Conservation (phyloP, 208 protist genomes). For the Crithidia acanthocephali region DNA sequence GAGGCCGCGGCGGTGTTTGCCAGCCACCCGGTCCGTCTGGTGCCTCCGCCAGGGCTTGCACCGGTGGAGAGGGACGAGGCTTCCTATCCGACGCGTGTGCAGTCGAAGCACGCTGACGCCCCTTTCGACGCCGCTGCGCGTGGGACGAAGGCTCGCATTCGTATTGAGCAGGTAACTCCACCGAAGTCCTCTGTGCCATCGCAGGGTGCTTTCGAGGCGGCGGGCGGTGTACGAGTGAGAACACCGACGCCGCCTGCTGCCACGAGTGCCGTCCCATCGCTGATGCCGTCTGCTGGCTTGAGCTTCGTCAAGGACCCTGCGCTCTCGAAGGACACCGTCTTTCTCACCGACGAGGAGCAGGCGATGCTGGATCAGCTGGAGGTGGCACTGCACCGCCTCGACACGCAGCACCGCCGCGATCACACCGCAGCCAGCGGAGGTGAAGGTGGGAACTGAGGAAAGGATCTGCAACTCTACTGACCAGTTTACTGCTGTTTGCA, state of each 20-base stretch:
- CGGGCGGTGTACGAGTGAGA: no score
- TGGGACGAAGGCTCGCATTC: background rate
- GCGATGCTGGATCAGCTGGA: conserved; percentile 32
- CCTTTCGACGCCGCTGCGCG: background rate
- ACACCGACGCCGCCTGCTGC: no score
- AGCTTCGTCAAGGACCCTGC: background rate
- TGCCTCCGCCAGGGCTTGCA: background rate
- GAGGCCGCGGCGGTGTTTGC: conserved; percentile 12
- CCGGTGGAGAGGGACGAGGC: background rate
- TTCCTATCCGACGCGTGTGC: background rate
- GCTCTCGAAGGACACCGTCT: conserved; percentile 12
- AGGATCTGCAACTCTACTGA: background rate
- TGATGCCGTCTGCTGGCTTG: background rate
- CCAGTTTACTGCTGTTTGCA: background rate
- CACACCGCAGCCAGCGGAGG: conserved; percentile 1
- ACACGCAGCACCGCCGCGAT: conserved; percentile 21
- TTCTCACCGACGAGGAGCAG: conserved; percentile 26
- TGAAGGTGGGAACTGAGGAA: background rate
- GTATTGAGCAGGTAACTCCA: conserved; percentile 9
- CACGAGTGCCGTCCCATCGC: background rate
- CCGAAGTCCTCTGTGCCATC: background rate
- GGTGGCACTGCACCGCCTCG: conserved; percentile 22
- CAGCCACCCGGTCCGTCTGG: background rate
- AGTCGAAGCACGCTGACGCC: background rate
- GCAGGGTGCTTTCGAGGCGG: no score